Evolutionary conservation across 2,329 filamentous ascomycete genomes (phyloP), one percentile per base, ranked within the genome.

Genomic region (Fusarium falciforme): DNA sequence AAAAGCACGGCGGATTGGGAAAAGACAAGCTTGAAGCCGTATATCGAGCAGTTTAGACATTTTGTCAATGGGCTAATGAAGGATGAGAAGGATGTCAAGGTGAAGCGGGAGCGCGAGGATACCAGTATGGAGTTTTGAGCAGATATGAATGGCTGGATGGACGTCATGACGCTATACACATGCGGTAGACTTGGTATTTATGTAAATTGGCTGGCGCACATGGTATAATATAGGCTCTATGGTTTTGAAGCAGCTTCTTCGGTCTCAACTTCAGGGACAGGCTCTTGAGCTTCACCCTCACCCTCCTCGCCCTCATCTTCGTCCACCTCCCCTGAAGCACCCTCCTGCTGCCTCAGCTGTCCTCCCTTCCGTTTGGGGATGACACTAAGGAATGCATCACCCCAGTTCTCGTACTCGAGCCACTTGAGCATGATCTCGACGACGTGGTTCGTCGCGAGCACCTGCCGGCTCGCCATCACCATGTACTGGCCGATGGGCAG

Each of bases 401-500:
- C 95, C 96, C 96, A 99, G 81, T 98, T 93, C 3, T 93, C 94
- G 58, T 90, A 90, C 82, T 98, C 94, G 64, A 99, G 83, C 95
- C 95, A 99, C 74, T 91, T 92, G 54, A 98, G 85, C 94, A 99
- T 98, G 72, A 99, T 98, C 83, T 98, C 96, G 55, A 96, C 90
- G 2, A 99, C 96, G 79, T 99, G 96, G 80, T 98, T 99, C 9
- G 96, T 98, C 5, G 96, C 92, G 66, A 99, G 85, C 6, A 99
- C 94, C 77, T 93, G 91, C 35, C 96, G 90, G 77, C 93, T 95
- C 65, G 92, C 89, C 93, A 99, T 97, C 73, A 94, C 89, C 87
- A 99, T 92, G 82, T 94, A 98, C 72, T 98, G 92, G n/a, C 95
- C 94, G 77, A 99, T 98, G 0, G 96, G 96, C 64, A 99, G 83